Evolutionary conservation across 177 flowering plant genomes (phyloP).

Genomic region (Vitis hybrid): DNA sequence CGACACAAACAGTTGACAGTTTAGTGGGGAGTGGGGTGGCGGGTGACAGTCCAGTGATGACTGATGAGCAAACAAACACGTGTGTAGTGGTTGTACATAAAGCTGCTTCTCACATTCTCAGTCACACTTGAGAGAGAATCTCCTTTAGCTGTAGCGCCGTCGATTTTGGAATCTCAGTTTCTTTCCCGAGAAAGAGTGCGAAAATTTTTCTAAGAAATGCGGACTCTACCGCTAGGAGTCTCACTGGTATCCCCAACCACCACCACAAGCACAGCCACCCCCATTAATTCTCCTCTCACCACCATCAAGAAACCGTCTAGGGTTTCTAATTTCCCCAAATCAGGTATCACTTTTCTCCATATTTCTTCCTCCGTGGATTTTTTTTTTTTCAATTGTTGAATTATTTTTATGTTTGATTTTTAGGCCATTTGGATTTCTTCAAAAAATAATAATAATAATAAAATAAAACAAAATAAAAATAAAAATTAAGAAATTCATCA

Average conservation of each 20-base stretch:
- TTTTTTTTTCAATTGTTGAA: neutral
- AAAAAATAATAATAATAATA: no score
- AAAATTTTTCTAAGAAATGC: conserved; percentile 30
- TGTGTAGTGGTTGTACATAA: no score
- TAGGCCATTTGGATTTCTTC: no score
- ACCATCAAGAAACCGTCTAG: conserved; percentile 7
- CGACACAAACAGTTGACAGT: no score
- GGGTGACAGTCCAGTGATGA: no score
- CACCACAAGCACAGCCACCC: conserved; percentile 8
- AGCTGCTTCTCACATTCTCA: no score
- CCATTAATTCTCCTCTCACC: conserved; percentile 10
- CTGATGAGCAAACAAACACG: no score
- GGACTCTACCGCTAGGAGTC: conserved; percentile 39
- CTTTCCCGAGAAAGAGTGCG: conserved; percentile 1
- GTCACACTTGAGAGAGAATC: no score
- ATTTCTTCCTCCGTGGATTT: conserved; percentile 18
- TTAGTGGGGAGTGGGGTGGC: no score
- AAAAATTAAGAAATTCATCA: no score
- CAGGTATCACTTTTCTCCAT: conserved; percentile 28
- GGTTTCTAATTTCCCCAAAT: conserved; percentile 17
- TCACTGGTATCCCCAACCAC: conserved; percentile 28
- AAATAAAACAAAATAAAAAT: no score
- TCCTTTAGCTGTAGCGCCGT: no score
- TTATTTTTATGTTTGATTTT: neutral
- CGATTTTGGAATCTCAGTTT: conserved; percentile 2